Base-by-base conservation (phyloP, 352 stramenopile species). In the Aphanomyces cochlioides region DNA sequence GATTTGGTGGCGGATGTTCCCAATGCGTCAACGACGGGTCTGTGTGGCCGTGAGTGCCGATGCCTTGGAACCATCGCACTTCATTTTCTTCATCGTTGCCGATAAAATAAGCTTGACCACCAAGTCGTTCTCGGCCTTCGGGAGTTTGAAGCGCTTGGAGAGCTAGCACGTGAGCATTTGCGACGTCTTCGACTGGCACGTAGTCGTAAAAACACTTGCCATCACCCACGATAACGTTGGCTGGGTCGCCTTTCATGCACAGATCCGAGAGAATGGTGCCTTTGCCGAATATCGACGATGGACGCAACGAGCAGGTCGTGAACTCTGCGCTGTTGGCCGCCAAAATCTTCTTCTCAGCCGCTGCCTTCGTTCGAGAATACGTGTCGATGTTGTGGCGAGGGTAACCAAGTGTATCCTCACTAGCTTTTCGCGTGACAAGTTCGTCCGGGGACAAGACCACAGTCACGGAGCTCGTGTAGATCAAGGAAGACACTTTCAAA, bases 41-140 rank as follows among this genome's bases (percentile, higher is more conserved):
- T n/a, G 43, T 50, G 10, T 2, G 10, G 43, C 17, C 43, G 28
- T 28, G 28, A 12, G 43, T 50, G 43, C 43, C 43, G 2, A 50
- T 12, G 10, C 43, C 43, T 12, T 50, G 17, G 43, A 50, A 50
- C 43, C 43, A 50, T n/a, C 43, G 10, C 10, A n/a, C 10, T 50
- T 12, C 17, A 1, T 50, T 50, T 50, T 50, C 43, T 50, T 50
- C 43, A 54, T 73, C 73, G 66, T 81, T 76, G 12, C 75, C 79
- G 36, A 81, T 64, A 28, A 79, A 78, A 39, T 75, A 79, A 6
- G 77, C 56, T 38, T 73, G 68, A 28, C 77, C 77, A 19, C 36
- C 63, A 3, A 50, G 10, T 12, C 43, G 43, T 12, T 12, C 43
- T 12, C 2, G 43, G 43, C 43, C 43, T 12, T 12, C 43, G 43